Base-by-base conservation (phyloP, 306 rosid species). In the Amphicarpaea edgeworthii region DNA sequence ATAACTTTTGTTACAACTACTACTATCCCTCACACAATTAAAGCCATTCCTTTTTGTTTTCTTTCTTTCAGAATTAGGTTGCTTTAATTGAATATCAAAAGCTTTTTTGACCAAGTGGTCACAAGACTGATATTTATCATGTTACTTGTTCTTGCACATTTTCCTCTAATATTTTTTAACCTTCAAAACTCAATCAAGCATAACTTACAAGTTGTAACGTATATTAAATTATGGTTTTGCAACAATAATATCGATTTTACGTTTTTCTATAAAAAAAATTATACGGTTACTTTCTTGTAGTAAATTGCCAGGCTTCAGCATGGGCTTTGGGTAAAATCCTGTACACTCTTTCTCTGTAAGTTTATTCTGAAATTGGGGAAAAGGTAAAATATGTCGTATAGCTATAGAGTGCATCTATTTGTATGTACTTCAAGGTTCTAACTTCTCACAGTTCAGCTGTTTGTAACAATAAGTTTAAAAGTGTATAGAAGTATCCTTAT, bases 371-470 rank as follows among this genome's bases (percentile, higher is more conserved):
- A 34, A 6, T 49, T 37, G 23, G 16, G 43, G 20, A 14, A 21
- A 62, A 75, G 20, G 8, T 23, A 10, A 62, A 49, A 63, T 12
- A 7, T 19, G 41, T 50, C 53, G n/a, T 23, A 1, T 16, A 3
- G 63, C 21, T 23, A 1, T 16, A 3, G 63, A 57, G 34, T 46
- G 77, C 28, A 59, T 16, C 62, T 21, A 32, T 40, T 55, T 23
- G 6, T 54, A 46, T 24, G 45, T 45, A 37, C 14, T 72, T 79
- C 43, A 24, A 57, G 21, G 41, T 66, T 38, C 69, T 64, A 7
- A 57, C 34, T 60, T 55, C 75, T 45, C 10, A 50, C 17, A 23
- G 47, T 26, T 73, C 47, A 65, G 8, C 63, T 72, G 61, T 46
- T 61, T 19, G 50, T 80, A 40, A 54, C 57, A 34, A 20, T 17